phyloP scores from a whole-genome alignment of 2,329 filamentous ascomycete genomes.

The Pseudocercospora cruenta region DNA sequence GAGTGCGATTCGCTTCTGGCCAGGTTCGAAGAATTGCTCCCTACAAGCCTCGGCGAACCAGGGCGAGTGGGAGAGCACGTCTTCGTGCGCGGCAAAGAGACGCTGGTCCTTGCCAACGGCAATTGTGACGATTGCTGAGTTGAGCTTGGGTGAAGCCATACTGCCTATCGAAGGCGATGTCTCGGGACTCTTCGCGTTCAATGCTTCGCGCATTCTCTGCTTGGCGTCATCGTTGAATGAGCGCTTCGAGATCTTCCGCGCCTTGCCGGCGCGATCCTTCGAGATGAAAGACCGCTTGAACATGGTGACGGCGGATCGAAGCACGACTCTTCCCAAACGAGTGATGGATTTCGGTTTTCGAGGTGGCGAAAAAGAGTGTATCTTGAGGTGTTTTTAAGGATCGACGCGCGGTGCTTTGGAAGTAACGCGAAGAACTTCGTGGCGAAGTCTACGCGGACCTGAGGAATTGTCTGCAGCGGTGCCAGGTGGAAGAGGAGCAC shows the following conservation, averaged over 20 bases:
- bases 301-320: constrained; percentile 58
- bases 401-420: constrained; percentile 56
- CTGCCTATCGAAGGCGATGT: constrained; percentile 40
- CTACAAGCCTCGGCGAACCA: constrained; percentile 69
- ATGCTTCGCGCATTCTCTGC: constrained; percentile 84
- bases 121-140: constrained; percentile 80
- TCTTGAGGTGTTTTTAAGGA: constrained; percentile 48
- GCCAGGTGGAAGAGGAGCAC: constrained; percentile 28
- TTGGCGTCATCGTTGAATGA: constrained; percentile 76
- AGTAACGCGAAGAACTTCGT: constrained; percentile 49
- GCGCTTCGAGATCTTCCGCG: constrained; percentile 74
- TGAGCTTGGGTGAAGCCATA: constrained; percentile 53
- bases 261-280: constrained; percentile 85
- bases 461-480: constrained; percentile 39
- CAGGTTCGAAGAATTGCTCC: constrained; percentile 69
- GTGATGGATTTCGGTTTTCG: constrained; percentile 44
- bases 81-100: constrained; percentile 93
- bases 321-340: constrained; percentile 43
- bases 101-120: constrained; percentile 82
- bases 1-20: constrained; percentile 76
- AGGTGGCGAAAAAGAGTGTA: constrained; percentile 49
- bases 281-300: constrained; percentile 89
- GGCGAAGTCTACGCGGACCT: constrained; percentile 30
- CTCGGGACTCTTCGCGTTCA: constrained; percentile 59
- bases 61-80: constrained; percentile 82